Conservation (phyloP, 176 grass and related monocot genomes). For the Triticum turgidum region DNA sequence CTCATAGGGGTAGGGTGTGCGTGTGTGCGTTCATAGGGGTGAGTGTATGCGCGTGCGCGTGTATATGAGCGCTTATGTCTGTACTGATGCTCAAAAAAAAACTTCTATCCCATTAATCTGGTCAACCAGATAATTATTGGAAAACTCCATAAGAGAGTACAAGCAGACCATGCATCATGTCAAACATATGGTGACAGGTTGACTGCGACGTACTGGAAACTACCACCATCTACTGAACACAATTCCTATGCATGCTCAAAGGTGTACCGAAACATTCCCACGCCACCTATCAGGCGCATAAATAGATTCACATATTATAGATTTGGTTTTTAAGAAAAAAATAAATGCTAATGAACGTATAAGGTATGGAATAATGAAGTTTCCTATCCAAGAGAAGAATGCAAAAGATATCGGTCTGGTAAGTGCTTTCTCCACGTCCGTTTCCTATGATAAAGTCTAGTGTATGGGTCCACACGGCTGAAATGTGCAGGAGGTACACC, state of each 20-base stretch:
- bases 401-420: constrained; percentile 33
- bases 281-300: background rate
- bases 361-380: constrained; percentile 22
- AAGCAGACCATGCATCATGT: constrained; percentile 20
- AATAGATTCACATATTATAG: background rate
- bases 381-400: constrained; percentile 28
- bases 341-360: background rate
- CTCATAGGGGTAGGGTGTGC: no score
- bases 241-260: background rate
- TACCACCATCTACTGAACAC: constrained; percentile 12
- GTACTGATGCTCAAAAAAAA: no score
- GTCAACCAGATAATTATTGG: background rate
- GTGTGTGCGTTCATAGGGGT: no score
- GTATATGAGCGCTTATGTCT: no score
- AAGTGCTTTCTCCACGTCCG: constrained; percentile 22
- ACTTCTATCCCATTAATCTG: background rate
- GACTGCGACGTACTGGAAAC: constrained; percentile 18
- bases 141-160: background rate
- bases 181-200: constrained; percentile 24
- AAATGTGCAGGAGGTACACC: constrained; percentile 25
- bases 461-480: constrained; percentile 16
- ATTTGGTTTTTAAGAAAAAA: background rate
- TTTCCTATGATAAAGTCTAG: constrained; percentile 36
- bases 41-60: no score
- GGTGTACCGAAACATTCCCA: background rate